A percentile compares a stretch with the other conserved stretches of the same genome.
Conservation (phyloP, 2,329 filamentous ascomycete species). For the Coniochaeta sp. region DNA sequence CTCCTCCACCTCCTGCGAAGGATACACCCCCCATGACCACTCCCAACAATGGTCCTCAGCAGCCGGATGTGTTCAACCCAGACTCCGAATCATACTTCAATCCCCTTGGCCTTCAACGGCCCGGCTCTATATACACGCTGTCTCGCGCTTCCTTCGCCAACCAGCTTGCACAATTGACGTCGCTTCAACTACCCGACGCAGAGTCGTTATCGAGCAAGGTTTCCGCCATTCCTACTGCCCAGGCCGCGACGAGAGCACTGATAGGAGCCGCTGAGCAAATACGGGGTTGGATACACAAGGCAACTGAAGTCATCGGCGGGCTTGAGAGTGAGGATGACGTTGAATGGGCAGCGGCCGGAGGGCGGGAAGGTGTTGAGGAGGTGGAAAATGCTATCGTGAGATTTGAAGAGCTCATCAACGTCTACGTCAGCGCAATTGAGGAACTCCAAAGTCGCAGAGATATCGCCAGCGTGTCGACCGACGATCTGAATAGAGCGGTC, state of each 20-base stretch:
- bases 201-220: slow-evolving; percentile 77
- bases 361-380: slow-evolving; percentile 69
- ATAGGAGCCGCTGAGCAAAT: slow-evolving; percentile 89
- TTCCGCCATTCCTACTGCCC: slow-evolving; percentile 74
- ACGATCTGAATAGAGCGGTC: slow-evolving; percentile 69
- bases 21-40: slow-evolving; percentile 36
- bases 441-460: slow-evolving; percentile 75
- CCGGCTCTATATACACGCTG: slow-evolving; percentile 88
- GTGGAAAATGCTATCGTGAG: slow-evolving; percentile 68
- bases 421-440: slow-evolving; percentile 92
- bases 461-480: slow-evolving; percentile 60
- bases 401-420: slow-evolving; percentile 84
- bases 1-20: slow-evolving; percentile 38
- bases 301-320: slow-evolving; percentile 78
- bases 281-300: slow-evolving; percentile 86
- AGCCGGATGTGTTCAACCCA: slow-evolving; percentile 34
- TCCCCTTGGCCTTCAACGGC: slow-evolving; percentile 55
- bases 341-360: slow-evolving; percentile 89
- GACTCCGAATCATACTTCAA: slow-evolving; percentile 59
- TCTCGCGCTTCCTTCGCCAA: slow-evolving; percentile 88
- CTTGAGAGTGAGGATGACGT: slow-evolving; percentile 95
- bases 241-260: slow-evolving; percentile 74
- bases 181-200: slow-evolving; percentile 80
- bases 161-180: slow-evolving; percentile 86
- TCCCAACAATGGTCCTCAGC: slow-evolving; percentile 11